These are phyloP conservation scores for Colletotrichum eleusines DNA, from an alignment of 2,329 filamentous ascomycete genomes.

Conservation along the genomic window DNA sequence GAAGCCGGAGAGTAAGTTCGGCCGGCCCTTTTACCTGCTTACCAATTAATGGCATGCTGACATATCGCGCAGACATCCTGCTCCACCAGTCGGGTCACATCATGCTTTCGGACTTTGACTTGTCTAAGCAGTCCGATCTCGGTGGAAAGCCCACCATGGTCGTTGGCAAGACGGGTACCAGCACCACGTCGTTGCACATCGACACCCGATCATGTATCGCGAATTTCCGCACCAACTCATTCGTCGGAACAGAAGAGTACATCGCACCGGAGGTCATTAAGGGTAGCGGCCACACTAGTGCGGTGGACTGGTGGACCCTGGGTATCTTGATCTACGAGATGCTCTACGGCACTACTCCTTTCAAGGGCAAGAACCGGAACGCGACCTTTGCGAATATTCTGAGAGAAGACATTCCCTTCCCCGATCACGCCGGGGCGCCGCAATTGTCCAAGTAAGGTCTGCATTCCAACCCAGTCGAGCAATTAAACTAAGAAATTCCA, in stretches of 20 bases:
- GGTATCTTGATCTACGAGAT: slow-evolving; percentile 99
- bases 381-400: slow-evolving; percentile 98
- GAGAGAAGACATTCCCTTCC: slow-evolving; percentile 94
- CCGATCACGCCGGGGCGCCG: slow-evolving; percentile 85
- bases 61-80: slow-evolving; percentile 78
- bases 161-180: slow-evolving; percentile 87
- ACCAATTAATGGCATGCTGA: slow-evolving; percentile 39
- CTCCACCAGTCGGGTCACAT: slow-evolving; percentile 99
- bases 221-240: slow-evolving; percentile 98
- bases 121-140: slow-evolving; percentile 96
- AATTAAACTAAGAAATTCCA: slow-evolving; percentile 52
- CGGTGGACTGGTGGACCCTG: slow-evolving; percentile 99
- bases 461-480: not conserved
- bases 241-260: slow-evolving; percentile 98
- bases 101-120: slow-evolving; percentile 98
- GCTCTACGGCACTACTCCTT: slow-evolving; percentile 97
- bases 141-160: slow-evolving; percentile 99
- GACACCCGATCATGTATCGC: slow-evolving; percentile 98
- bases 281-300: slow-evolving; percentile 96
- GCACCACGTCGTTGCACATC: slow-evolving; percentile 90
- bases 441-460: slow-evolving; percentile 85
- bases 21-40: slow-evolving; percentile 3
- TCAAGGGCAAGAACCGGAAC: slow-evolving; percentile 99
- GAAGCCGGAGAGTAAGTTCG: slow-evolving; percentile 91
- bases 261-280: slow-evolving; percentile 99